Evolutionary conservation across 1,284 basidiomycete species (phyloP), one percentile per base, ranked within the genome.

Genomic region (Moesziomyces antarcticus): DNA sequence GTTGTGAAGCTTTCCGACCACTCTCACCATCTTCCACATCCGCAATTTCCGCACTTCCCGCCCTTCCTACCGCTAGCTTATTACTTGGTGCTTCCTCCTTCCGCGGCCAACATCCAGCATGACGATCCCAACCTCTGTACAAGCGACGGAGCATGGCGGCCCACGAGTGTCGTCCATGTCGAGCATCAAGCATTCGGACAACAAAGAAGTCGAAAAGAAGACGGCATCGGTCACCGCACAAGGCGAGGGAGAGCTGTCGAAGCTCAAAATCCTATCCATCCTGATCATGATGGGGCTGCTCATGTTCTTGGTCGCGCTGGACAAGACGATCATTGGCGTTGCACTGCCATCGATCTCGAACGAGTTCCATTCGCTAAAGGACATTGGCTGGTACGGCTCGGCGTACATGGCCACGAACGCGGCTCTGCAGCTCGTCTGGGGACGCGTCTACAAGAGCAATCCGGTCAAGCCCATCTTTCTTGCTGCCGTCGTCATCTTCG

Each of bases 381-480:
- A 86, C 63, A 80, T 86, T 7, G 83, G 85, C 1, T 87, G 86
- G 86, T 82, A 87, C 60, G 83, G 85, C 56, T 86, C 85, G 0
- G 85, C 85, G 14, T 87, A 87, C 77, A 86, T 87, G 77, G 75
- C 86, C 18, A 82, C 85, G 35, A 62, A 78, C 43, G 70, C 70
- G 10, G 59, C 73, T 16, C 53, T 75, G 41, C 64, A 70, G 43
- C 72, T 77, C 14, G 50, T 78, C 22, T 75, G 37, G 42, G 47
- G 62, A 35, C 55, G 56, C 16, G 42, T 59, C 55, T 48, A 79
- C 57, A 84, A 83, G 50, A 77, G 86, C 61, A 73, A 86, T 58
- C 85, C 85, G 30, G 84, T 85, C 49, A 87, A 87, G 77, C 85
- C 80, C 68, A 80, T 87, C 30, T 86, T 86, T 63, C 82, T 88